A percentile compares a stretch with the other conserved stretches of the same genome.
phyloP scores from a whole-genome alignment of 2,329 filamentous ascomycete species.

The Cercospora beticola region DNA sequence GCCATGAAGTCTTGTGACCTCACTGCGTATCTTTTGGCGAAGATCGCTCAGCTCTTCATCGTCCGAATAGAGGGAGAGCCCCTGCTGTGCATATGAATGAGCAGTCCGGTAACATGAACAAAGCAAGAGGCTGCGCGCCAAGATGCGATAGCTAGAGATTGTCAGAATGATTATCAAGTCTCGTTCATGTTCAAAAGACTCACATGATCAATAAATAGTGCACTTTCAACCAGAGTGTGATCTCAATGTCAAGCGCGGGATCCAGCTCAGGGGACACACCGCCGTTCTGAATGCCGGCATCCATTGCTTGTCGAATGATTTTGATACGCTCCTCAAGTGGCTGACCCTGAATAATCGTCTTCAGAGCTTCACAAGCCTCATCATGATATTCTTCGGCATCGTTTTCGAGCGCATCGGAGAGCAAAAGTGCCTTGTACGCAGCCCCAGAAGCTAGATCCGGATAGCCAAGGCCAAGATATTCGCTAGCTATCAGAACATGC shows the following conservation, averaged over 20 bases:
- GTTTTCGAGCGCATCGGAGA: constrained; percentile 77
- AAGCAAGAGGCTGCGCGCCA: constrained; percentile 55
- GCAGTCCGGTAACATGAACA: constrained; percentile 68
- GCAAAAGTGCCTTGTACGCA: constrained; percentile 83
- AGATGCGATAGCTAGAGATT: constrained; percentile 25
- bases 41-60: constrained; percentile 59
- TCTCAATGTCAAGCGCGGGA: constrained; percentile 30
- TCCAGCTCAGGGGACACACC: constrained; percentile 22
- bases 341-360: constrained; percentile 26
- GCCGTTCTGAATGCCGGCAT: constrained; percentile 19
- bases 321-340: constrained; percentile 42
- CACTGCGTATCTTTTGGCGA: constrained; percentile 50
- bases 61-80: constrained; percentile 55
- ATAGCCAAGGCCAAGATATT: constrained; percentile 75
- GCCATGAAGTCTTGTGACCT: constrained; percentile 29
- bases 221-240: constrained; percentile 51
- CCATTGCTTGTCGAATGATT: constrained; percentile 31
- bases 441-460: constrained; percentile 87
- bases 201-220: constrained; percentile 32
- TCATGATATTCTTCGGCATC: constrained; percentile 83
- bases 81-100: constrained; percentile 63
- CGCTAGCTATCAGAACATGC: constrained; percentile 60
- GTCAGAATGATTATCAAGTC: constrained; percentile 2
- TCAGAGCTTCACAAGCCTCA: constrained; percentile 55
- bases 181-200: neutral